A percentile compares a stretch with the other conserved stretches of the same genome.
Conservation (phyloP, 2,329 filamentous ascomycete genomes). For the Aspergillus puulaauensis region DNA sequence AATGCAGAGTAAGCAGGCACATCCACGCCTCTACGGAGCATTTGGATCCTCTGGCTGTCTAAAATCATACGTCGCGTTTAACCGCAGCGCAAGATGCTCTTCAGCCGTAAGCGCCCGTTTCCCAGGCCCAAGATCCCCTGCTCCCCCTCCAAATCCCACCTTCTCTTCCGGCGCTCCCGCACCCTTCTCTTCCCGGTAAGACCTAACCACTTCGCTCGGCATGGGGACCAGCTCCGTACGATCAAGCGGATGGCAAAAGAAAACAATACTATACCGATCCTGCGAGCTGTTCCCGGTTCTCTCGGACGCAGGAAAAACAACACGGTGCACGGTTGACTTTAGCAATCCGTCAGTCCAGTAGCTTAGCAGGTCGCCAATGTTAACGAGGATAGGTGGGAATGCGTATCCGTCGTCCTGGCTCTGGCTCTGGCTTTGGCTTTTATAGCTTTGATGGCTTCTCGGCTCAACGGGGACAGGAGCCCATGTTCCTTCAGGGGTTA, state of each 20-base stretch:
- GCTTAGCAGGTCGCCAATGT: slow-evolving; percentile 70
- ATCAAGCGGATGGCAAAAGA: slow-evolving; percentile 64
- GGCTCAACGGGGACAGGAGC: slow-evolving; percentile 68
- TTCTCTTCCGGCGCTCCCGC: slow-evolving; percentile 31
- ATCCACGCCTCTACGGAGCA: not conserved
- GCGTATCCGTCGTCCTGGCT: slow-evolving; percentile 40
- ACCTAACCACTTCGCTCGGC: slow-evolving; percentile 51
- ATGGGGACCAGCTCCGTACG: slow-evolving; percentile 54
- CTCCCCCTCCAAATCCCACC: slow-evolving; percentile 44
- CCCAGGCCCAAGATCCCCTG: slow-evolving; percentile 30
- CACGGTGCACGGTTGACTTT: slow-evolving; percentile 83
- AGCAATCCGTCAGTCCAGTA: slow-evolving; percentile 92
- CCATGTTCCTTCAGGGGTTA: slow-evolving; percentile 59
- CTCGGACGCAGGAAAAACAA: slow-evolving; percentile 64
- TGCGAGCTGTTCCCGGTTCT: slow-evolving; percentile 38
- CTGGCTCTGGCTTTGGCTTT: not conserved
- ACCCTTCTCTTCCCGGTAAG: slow-evolving; percentile 34
- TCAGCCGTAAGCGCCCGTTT: slow-evolving; percentile 53
- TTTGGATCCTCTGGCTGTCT: slow-evolving; percentile 19
- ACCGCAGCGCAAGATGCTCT: slow-evolving; percentile 57
- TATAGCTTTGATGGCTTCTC: not conserved
- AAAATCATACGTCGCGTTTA: slow-evolving; percentile 59
- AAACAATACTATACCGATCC: slow-evolving; percentile 60
- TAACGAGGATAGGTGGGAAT: slow-evolving; percentile 69
- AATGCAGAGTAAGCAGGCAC: too few relatives aligned